These are phyloP conservation scores for Candida pseudoviswanathii DNA, from an alignment of 1,139 yeast species.

Conservation along the genomic window DNA sequence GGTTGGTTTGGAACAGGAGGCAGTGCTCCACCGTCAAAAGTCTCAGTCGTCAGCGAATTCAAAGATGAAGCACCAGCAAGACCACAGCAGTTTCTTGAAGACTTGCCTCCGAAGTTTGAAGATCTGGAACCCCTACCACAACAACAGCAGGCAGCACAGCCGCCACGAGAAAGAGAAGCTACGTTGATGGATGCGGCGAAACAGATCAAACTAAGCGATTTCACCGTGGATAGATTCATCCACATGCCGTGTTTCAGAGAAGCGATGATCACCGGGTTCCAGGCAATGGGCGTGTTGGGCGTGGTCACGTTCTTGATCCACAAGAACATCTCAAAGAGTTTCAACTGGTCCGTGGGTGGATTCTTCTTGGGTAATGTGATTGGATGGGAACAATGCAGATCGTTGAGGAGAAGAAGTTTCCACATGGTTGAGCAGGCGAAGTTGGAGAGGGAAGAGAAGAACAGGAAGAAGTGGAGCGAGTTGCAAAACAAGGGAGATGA, in stretches of 20 bases:
- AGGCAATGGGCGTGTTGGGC: conserved; percentile 80
- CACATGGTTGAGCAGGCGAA: conserved; percentile 65
- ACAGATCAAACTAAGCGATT: conserved; percentile 48
- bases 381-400: conserved; percentile 93
- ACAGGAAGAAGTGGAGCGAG: conserved; percentile 29
- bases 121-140: conserved; percentile 25
- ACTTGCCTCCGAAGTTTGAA: conserved; percentile 51
- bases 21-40: conserved; percentile 24
- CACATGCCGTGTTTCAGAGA: conserved; percentile 88
- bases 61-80: conserved; percentile 15
- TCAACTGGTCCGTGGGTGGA: conserved; percentile 86
- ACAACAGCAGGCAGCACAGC: conserved; percentile 1
- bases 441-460: conserved; percentile 46
- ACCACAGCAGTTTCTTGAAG: conserved; percentile 29
- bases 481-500: conserved; percentile 21
- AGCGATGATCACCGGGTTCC: conserved; percentile 84
- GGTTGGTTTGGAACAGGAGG: conserved; percentile 33
- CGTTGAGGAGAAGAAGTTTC: conserved; percentile 63
- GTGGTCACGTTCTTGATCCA: conserved; percentile 71
- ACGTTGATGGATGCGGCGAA: conserved; percentile 35
- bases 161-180: conserved; percentile 17
- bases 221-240: conserved; percentile 54
- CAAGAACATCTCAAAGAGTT: conserved; percentile 59
- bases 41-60: conserved; percentile 28
- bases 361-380: conserved; percentile 77